Evolutionary conservation across 2,329 filamentous ascomycete genomes (phyloP).

Genomic region (Cytospora chrysosperma): DNA sequence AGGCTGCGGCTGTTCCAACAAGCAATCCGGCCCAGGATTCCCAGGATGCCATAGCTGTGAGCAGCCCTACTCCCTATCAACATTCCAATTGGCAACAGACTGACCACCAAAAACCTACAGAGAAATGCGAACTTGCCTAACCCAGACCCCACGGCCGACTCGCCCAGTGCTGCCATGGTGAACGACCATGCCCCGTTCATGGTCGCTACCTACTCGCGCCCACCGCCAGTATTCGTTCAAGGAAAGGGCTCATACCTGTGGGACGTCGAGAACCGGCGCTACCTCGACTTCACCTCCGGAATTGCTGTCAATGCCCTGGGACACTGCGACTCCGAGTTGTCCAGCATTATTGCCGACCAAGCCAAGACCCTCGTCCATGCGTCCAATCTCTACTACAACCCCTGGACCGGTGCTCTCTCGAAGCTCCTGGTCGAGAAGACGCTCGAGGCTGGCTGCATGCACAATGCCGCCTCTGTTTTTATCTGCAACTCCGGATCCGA

Average conservation of each 20-base stretch:
- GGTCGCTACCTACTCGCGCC: constrained; percentile 92
- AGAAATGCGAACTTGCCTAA: constrained; percentile 51
- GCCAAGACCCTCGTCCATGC: constrained; percentile 80
- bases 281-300: constrained; percentile 91
- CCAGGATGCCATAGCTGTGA: constrained; percentile 37
- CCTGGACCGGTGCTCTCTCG: constrained; percentile 88
- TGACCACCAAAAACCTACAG: constrained; percentile 23
- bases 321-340: constrained; percentile 80
- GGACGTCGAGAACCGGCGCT: constrained; percentile 85
- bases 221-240: constrained; percentile 83
- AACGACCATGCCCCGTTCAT: constrained; percentile 80
- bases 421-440: constrained; percentile 83
- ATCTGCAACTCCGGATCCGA: constrained; percentile 96
- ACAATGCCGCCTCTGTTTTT: constrained; percentile 76
- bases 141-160: constrained; percentile 71
- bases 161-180: constrained; percentile 72
- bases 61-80: constrained; percentile 18
- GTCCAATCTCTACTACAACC: constrained; percentile 96
- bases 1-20: constrained; percentile 36
- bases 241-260: constrained; percentile 86
- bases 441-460: constrained; percentile 75
- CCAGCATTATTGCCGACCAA: constrained; percentile 75
- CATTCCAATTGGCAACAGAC: background rate
- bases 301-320: constrained; percentile 94
- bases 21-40: constrained; percentile 37